Conservation (phyloP, 2,329 filamentous ascomycete genomes). For the Scortechinia acanthostroma region DNA sequence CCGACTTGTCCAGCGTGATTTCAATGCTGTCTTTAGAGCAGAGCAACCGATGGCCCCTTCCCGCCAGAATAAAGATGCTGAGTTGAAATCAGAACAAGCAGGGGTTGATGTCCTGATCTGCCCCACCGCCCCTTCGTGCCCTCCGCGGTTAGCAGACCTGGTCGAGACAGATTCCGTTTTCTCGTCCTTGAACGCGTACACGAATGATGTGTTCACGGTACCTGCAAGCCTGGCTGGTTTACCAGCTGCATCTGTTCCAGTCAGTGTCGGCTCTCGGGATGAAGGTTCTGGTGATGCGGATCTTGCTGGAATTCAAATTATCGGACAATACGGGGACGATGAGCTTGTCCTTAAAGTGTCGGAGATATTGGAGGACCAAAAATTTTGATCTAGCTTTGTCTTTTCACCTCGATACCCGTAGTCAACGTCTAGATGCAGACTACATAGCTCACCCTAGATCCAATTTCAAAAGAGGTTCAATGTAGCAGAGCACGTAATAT, state of each 20-base stretch:
- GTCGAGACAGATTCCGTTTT: not conserved
- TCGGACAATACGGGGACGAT: not conserved
- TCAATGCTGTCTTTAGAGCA: not conserved
- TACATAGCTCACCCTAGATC: no score
- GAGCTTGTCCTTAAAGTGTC: not conserved
- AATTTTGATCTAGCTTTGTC: no score
- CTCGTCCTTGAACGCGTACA: not conserved
- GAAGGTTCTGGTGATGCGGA: not conserved
- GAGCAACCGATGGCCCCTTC: not conserved
- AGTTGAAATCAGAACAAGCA: not conserved
- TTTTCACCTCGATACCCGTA: no score
- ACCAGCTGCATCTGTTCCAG: not conserved
- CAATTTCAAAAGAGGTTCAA: no score
- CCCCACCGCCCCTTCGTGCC: not conserved
- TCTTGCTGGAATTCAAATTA: not conserved
- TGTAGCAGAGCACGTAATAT: no score
- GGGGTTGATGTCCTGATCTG: not conserved
- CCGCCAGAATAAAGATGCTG: not conserved
- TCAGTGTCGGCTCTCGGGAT: no score
- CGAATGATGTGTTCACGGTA: constrained; percentile 1
- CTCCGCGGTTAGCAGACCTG: not conserved
- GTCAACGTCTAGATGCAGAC: no score
- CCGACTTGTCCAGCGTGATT: constrained; percentile 1
- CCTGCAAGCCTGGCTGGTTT: not conserved
- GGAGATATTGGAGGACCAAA: not conserved